These are phyloP conservation scores for Colletotrichum coccodes DNA, from an alignment of 2,329 filamentous ascomycete genomes.

Conservation along the genomic window DNA sequence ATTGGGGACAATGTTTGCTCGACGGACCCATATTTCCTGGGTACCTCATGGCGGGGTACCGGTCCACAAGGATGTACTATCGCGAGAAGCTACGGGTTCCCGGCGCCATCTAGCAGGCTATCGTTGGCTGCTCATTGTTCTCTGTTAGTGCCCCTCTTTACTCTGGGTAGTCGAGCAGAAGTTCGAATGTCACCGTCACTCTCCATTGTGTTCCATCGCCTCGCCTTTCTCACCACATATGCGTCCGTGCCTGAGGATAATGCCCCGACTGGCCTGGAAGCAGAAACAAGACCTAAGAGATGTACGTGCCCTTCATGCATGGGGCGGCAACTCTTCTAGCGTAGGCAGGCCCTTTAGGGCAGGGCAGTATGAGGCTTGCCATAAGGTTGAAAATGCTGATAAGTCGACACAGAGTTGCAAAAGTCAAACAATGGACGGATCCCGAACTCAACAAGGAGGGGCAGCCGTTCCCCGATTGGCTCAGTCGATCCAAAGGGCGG, in stretches of 20 bases:
- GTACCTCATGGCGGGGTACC: constrained; percentile 22
- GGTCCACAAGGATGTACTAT: constrained; percentile 9
- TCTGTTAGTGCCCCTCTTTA: constrained; percentile 17
- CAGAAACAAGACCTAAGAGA: not conserved
- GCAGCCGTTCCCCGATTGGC: constrained; percentile 10
- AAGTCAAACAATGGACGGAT: constrained; percentile 6
- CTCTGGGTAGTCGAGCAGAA: not conserved
- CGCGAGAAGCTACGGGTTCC: constrained; percentile 2
- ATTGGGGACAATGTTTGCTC: constrained; percentile 24
- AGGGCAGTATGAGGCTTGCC: not conserved
- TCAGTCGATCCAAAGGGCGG: not conserved
- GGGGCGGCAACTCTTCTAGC: not conserved
- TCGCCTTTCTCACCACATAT: not conserved
- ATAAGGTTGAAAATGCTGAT: not conserved
- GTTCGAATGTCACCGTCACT: not conserved
- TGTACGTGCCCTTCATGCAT: not conserved
- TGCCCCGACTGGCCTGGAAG: not conserved
- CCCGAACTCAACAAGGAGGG: constrained; percentile 6
- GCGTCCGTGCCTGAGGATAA: not conserved
- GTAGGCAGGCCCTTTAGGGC: not conserved
- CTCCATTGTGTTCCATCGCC: not conserved
- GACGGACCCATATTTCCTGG: constrained; percentile 18
- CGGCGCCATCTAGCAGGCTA: not conserved
- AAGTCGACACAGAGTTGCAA: not conserved
- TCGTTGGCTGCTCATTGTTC: constrained; percentile 5